Percentiles rank a stretch among this genome's conserved stretches.
Conservation (phyloP, 2,329 filamentous ascomycete species). For the Berkeleyomyces basicola region DNA sequence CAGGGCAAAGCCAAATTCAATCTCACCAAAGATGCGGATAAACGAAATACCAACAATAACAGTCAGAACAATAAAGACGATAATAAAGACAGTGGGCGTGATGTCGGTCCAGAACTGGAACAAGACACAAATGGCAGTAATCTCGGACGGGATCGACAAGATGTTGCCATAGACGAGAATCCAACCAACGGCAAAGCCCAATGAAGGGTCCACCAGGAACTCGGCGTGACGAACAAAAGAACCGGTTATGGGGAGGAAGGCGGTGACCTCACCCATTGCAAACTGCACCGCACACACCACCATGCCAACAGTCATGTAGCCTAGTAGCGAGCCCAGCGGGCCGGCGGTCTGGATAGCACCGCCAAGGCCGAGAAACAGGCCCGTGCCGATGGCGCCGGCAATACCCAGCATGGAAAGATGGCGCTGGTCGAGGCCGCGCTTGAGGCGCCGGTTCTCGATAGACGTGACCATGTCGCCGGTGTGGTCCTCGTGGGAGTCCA, state of each 20-base stretch:
- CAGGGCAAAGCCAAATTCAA: slow-evolving; percentile 35
- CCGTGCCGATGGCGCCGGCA: slow-evolving; percentile 43
- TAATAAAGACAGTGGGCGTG: slow-evolving; percentile 29
- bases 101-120: slow-evolving; percentile 48
- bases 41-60: slow-evolving; percentile 26
- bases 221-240: slow-evolving; percentile 44
- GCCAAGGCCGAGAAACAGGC: slow-evolving; percentile 43
- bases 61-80: slow-evolving; percentile 32
- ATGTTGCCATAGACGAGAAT: slow-evolving; percentile 39
- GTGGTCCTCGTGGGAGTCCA: slow-evolving; percentile 14
- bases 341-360: slow-evolving; percentile 34
- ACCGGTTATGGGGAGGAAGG: slow-evolving; percentile 44
- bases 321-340: slow-evolving; percentile 31
- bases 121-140: slow-evolving; percentile 44
- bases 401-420: slow-evolving; percentile 48
- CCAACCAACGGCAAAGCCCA: slow-evolving; percentile 38
- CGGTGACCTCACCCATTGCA: slow-evolving; percentile 43
- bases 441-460: slow-evolving; percentile 32
- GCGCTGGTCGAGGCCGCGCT: slow-evolving; percentile 29
- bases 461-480: slow-evolving; percentile 30
- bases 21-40: slow-evolving; percentile 39
- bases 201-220: slow-evolving; percentile 44
- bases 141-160: slow-evolving; percentile 40
- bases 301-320: slow-evolving; percentile 38
- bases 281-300: slow-evolving; percentile 41